Base-by-base conservation (phyloP, 805 yeast species). In the Saturnispora galanensis region DNA sequence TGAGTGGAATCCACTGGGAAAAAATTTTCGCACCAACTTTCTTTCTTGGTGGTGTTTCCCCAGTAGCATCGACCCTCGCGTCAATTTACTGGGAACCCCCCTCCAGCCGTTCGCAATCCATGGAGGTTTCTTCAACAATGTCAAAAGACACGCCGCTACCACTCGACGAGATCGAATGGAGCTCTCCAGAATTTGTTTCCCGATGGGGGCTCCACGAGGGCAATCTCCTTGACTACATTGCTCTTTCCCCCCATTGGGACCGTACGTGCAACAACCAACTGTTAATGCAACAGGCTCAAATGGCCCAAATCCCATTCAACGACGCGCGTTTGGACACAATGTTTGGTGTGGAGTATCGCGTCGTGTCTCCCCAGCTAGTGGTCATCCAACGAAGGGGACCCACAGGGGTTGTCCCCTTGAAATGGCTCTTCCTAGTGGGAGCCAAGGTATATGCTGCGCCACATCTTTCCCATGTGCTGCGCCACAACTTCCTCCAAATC, bases 141-240 rank as follows among this genome's bases (percentile, higher is more conserved):
- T 16, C 17, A 17, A 28, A 38, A 30, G 41, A 29, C 69, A 70
- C 12, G 17, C 18, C 34, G 17, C 6, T 21, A 8, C 31, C 33
- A 29, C 68, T 89, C 26, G 97, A 89, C 58, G 97, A 90, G 56
- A 72, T 93, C 35, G 97, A 89, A 61, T 93, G 98, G 98, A 77
- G 89, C 52, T 82, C 93, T 3, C 97, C 98, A 1, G 98, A 93
- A 62, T 93, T 96, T 94, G 87, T 93, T 51, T 95, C 88, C 59
- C 76, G 81, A 43, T 80, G 79, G 59, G 97, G 96, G 0, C 73
- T 93, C 18, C 73, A 88, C 38, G 84, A 95, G 0, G 95, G 81
- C 43, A 93, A 89, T 58, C 96, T 93, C 1, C 71, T 93, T 16
- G 97, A 93, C 48, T 93, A 93, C 64, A 89, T 93, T 57, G 70